Evolutionary conservation across 208 protist species (phyloP), one percentile per base, ranked within the genome.

Genomic region (Porcisia hertigi): DNA sequence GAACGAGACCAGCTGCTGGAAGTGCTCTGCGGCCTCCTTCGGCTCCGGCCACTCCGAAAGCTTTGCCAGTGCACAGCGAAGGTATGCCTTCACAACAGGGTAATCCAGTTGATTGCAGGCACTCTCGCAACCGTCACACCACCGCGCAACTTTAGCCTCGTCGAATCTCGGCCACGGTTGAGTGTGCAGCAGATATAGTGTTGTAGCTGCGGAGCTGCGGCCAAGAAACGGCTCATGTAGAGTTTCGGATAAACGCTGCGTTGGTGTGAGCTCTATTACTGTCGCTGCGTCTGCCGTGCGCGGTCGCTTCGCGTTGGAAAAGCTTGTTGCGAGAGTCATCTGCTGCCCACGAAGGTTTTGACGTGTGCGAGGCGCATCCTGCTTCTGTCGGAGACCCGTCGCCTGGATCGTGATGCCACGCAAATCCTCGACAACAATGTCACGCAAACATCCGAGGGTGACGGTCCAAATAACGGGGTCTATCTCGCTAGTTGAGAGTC

Each of bases 341-440:
- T 96, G 92, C 39, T 81, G 69, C 1, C 78, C 80, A 9, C 60
- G 73, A 20, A 45, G 34, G 76, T 63, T 79, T 71, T 74, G 79
- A 47, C 60, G 63, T 25, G 59, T 63, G 60, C 62, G 69, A 20
- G 72, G 54, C 4, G 45, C 59, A 43, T 79, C 80, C 34, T 79
- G 60, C 43, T 72, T 87, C 12, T 49, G 18, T 14, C 76, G 73
- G 57, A 97, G 82, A 14, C 86, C 86, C 0, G 85, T 92, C 12
- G 88, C 90, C 81, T 95, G 91, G 52, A 97, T 84, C 7, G 92
- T 92, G 80, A 97, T 89, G 53, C 93, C 93, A 9, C 93, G 88
- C 30, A 97, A 60, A 75, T 97, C 93, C 52, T 57, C 71, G 49
- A 97, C 83, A 39, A 97, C 81, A 64, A 97, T 85, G 60, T 97